Conservation (phyloP, 805 yeast species). For the Wickerhamomyces mucosus region DNA sequence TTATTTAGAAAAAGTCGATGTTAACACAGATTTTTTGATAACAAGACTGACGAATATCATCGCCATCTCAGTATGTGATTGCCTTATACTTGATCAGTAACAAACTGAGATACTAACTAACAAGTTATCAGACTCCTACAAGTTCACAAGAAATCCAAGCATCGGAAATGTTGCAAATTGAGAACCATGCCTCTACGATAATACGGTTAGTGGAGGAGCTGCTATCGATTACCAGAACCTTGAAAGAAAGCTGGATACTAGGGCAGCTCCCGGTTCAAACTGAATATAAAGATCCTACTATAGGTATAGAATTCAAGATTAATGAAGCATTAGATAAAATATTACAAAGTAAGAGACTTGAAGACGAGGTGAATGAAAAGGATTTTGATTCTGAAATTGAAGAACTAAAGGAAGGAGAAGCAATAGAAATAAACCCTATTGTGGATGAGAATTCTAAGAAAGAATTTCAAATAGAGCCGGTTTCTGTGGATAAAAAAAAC, state of each 20-base stretch:
- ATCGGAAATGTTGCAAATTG: conserved; percentile 47
- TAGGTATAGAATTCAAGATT: conserved; percentile 4
- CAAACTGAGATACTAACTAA: no score
- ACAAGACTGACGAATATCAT: conserved; percentile 44
- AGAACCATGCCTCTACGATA: conserved; percentile 40
- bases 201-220: conserved; percentile 45
- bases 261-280: conserved; percentile 34
- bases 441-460: background rate
- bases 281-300: conserved; percentile 6
- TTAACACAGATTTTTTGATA: conserved; percentile 40
- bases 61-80: conserved; percentile 30
- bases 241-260: conserved; percentile 49
- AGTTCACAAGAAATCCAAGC: conserved; percentile 29
- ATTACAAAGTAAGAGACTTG: conserved; percentile 4
- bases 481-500: background rate
- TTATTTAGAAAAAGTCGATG: conserved; percentile 36
- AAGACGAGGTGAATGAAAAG: conserved; percentile 6
- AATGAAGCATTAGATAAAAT: conserved; percentile 7
- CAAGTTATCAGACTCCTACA: conserved; percentile 19
- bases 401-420: conserved; percentile 6
- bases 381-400: conserved; percentile 4
- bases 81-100: background rate
- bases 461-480: background rate
- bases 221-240: conserved; percentile 34
- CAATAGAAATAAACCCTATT: conserved; percentile 1